phyloP scores from a whole-genome alignment of 176 grass and related monocot species.

The Eragrostis curvula region DNA sequence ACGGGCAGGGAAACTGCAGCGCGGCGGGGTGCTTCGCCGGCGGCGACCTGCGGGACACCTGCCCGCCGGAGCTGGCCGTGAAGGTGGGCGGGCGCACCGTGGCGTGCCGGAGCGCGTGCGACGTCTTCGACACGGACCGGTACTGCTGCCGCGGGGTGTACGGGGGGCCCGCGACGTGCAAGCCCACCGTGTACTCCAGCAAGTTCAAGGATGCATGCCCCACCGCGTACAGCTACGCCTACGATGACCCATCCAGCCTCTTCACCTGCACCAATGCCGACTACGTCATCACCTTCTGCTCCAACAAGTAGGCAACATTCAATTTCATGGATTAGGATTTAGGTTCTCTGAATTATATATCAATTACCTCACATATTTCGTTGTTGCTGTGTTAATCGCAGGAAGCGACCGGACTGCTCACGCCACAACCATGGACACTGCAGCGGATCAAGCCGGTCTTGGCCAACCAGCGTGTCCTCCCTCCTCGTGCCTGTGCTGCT shows the following conservation, averaged over 20 bases:
- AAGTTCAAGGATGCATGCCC: slow-evolving; percentile 83
- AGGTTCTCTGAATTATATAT: no score
- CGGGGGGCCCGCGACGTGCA: slow-evolving; percentile 60
- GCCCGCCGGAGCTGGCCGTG: slow-evolving; percentile 69
- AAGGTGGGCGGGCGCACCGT: slow-evolving; percentile 54
- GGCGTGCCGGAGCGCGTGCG: slow-evolving; percentile 89
- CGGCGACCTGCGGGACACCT: slow-evolving; percentile 55
- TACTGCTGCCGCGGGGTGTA: slow-evolving; percentile 75
- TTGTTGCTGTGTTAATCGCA: background rate
- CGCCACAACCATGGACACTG: slow-evolving; percentile 68
- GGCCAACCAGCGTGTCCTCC: slow-evolving; percentile 23
- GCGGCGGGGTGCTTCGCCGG: slow-evolving; percentile 61
- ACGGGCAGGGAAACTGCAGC: slow-evolving; percentile 61
- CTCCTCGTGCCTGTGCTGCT: slow-evolving; percentile 41
- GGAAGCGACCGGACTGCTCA: slow-evolving; percentile 56
- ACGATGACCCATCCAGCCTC: slow-evolving; percentile 84
- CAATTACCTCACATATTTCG: background rate
- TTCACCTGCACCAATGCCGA: slow-evolving; percentile 69
- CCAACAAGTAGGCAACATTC: no score
- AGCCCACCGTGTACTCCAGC: slow-evolving; percentile 74
- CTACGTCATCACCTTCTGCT: slow-evolving; percentile 77
- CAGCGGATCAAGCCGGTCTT: slow-evolving; percentile 20
- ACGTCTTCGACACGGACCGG: slow-evolving; percentile 83
- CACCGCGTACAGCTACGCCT: slow-evolving; percentile 82
- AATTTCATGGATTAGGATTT: no score